Conservation (phyloP, 2,329 filamentous ascomycete genomes). For the Beauveria medogensis region DNA sequence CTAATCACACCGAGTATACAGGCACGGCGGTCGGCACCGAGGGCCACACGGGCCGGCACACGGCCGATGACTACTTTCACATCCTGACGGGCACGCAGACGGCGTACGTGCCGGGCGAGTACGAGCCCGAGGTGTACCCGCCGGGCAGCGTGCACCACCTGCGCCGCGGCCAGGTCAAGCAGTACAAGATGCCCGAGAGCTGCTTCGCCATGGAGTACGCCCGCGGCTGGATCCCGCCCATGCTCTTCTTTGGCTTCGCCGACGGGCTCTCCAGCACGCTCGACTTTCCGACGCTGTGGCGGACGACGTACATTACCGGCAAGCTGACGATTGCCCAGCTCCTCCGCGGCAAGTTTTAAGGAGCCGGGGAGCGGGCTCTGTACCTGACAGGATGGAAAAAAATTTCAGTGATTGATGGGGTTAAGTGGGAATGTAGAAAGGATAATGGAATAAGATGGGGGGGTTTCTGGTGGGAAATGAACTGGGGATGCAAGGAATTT, state of each 20-base stretch:
- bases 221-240: constrained; percentile 83
- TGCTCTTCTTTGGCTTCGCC: constrained; percentile 84
- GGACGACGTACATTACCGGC: constrained; percentile 65
- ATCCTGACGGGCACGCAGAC: constrained; percentile 73
- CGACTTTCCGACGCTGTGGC: constrained; percentile 78
- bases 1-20: constrained; percentile 6
- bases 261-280: constrained; percentile 74
- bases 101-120: constrained; percentile 63
- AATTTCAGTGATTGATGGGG: too few relatives aligned
- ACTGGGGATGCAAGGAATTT: too few relatives aligned
- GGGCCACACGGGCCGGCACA: constrained; percentile 81
- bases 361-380: background rate
- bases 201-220: constrained; percentile 83
- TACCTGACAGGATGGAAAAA: background rate
- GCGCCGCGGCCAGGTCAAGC: constrained; percentile 62
- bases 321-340: constrained; percentile 70
- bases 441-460: background rate
- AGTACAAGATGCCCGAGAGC: constrained; percentile 70
- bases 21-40: constrained; percentile 74
- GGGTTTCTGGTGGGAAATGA: too few relatives aligned
- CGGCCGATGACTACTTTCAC: constrained; percentile 90
- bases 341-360: constrained; percentile 59
- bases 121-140: constrained; percentile 61
- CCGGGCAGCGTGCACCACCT: constrained; percentile 66
- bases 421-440: background rate